Percentiles rank a stretch among this genome's conserved stretches.
These are phyloP conservation scores for Thraustochytrium sp. DNA, from an alignment of 352 stramenopile genomes.

Conservation along the genomic window DNA sequence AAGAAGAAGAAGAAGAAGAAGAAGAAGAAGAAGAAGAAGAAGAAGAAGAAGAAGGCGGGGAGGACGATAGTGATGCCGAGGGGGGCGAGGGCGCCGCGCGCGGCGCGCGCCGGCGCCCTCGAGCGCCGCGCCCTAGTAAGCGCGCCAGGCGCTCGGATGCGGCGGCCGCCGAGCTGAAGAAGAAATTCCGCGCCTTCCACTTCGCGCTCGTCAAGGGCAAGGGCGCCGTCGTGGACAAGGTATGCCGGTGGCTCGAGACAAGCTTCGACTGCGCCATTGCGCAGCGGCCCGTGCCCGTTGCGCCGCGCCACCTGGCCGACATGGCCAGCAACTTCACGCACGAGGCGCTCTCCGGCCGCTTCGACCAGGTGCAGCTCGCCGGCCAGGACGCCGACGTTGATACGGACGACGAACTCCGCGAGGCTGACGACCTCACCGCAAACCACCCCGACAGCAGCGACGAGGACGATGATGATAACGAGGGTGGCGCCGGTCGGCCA, in stretches of 20 bases:
- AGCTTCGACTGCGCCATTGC: neutral
- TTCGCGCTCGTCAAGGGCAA: constrained; percentile 27
- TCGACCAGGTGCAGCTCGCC: neutral
- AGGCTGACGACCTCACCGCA: neutral
- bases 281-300: neutral
- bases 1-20: neutral
- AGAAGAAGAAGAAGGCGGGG: neutral
- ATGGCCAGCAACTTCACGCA: constrained; percentile 17
- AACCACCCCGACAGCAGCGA: neutral
- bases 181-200: constrained; percentile 7
- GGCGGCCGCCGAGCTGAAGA: neutral
- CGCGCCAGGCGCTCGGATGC: neutral
- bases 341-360: neutral
- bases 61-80: neutral
- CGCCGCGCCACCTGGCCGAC: constrained; percentile 5
- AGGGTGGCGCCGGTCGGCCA: too few relatives aligned
- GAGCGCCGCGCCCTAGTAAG: neutral
- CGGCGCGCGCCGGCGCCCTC: neutral
- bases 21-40: neutral
- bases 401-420: neutral
- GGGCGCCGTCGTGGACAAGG: neutral
- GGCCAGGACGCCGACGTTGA: neutral
- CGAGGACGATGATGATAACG: neutral
- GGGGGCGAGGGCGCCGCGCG: too few relatives aligned
- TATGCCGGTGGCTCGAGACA: neutral